Evolutionary conservation across 73 alveolate genomes (phyloP).

Genomic region (Symbiodinium pilosum): DNA sequence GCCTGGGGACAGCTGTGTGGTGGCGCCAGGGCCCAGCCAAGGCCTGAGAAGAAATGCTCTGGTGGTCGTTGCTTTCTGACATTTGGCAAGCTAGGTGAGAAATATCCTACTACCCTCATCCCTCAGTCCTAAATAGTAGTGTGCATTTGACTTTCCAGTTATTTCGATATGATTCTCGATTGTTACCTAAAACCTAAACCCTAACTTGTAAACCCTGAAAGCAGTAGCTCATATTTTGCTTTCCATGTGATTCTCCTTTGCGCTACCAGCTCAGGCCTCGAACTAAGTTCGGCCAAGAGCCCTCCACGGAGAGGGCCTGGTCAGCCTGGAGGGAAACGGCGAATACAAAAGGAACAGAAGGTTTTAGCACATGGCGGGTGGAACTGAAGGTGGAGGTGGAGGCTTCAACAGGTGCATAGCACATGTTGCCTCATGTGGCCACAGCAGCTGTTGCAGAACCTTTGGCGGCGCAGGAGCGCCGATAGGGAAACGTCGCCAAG

Average conservation of each 20-base stretch:
- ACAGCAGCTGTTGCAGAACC: background rate
- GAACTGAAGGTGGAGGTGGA: background rate
- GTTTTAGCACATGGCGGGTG: background rate
- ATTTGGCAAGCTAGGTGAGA: too few species aligned
- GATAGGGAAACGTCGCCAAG: background rate
- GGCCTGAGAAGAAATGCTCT: background rate
- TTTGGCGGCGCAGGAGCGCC: background rate
- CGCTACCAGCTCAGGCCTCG: background rate
- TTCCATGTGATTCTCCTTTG: too few species aligned
- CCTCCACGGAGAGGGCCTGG: background rate
- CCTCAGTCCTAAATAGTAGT: too few species aligned
- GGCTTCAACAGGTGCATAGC: background rate
- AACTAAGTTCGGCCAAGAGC: background rate
- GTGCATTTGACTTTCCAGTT: too few species aligned
- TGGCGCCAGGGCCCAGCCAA: conserved; percentile 4
- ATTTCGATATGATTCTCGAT: too few species aligned
- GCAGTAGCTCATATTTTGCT: too few species aligned
- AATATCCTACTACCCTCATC: too few species aligned
- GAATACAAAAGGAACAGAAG: background rate
- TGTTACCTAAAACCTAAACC: too few species aligned
- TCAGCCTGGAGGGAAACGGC: background rate
- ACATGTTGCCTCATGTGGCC: background rate
- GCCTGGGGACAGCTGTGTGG: conserved; percentile 8
- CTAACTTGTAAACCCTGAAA: too few species aligned
- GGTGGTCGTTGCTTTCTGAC: too few species aligned